Evolutionary conservation across 352 stramenopile genomes (phyloP).

Genomic region (Globisporangium emineosum): DNA sequence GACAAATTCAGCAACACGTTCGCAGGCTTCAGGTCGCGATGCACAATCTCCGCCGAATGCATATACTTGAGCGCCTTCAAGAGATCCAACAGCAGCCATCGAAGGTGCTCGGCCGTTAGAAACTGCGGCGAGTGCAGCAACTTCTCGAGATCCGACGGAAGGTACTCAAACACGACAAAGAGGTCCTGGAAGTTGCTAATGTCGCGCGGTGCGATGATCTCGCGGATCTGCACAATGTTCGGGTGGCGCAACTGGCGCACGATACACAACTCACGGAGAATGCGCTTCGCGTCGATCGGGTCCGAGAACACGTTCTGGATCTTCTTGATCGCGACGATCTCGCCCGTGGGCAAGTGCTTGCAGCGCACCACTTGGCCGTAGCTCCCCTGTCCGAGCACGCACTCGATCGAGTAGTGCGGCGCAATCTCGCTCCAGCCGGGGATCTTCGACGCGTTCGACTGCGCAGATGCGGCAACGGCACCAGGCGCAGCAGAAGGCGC

Average conservation of each 20-base stretch:
- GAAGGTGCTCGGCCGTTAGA: slow-evolving; percentile 77
- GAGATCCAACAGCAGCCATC: slow-evolving; percentile 81
- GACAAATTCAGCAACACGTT: slow-evolving; percentile 88
- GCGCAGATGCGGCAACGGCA: slow-evolving; percentile 15
- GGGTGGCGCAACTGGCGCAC: slow-evolving; percentile 79
- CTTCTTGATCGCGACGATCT: slow-evolving; percentile 89
- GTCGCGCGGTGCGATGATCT: slow-evolving; percentile 81
- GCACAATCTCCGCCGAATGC: slow-evolving; percentile 87
- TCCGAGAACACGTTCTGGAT: slow-evolving; percentile 89
- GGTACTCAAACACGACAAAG: slow-evolving; percentile 86
- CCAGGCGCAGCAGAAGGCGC: slow-evolving; percentile 4
- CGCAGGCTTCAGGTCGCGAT: slow-evolving; percentile 85
- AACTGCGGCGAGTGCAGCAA: slow-evolving; percentile 85
- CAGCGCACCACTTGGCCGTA: slow-evolving; percentile 86
- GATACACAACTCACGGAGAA: slow-evolving; percentile 82
- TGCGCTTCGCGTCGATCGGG: slow-evolving; percentile 85
- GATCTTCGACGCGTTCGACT: slow-evolving; percentile 72
- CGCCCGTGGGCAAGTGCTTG: slow-evolving; percentile 84
- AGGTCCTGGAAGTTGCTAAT: slow-evolving; percentile 76
- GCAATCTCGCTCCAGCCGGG: slow-evolving; percentile 81
- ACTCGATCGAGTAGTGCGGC: slow-evolving; percentile 83
- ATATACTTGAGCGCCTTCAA: slow-evolving; percentile 90
- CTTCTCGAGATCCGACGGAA: slow-evolving; percentile 83
- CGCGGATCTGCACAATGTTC: slow-evolving; percentile 86
- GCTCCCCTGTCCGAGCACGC: slow-evolving; percentile 78